Conservation (phyloP, 2,329 filamentous ascomycete species). For the Xylaria sp. region DNA sequence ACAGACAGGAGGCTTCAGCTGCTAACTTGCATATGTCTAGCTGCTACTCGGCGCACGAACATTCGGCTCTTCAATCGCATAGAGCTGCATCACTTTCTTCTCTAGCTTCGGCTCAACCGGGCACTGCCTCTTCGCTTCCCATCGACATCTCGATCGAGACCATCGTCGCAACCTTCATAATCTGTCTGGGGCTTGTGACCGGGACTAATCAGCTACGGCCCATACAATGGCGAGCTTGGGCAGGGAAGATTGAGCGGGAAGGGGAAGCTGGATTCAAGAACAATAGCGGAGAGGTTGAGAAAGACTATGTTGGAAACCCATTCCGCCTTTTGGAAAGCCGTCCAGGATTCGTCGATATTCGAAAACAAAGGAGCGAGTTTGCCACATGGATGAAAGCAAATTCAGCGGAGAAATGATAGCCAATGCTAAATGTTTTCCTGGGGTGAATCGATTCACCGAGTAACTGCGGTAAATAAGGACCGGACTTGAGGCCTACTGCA, state of each 20-base stretch:
- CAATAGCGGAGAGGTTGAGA: slow-evolving; percentile 69
- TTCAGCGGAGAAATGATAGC: slow-evolving; percentile 23
- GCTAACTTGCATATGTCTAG: slow-evolving; percentile 53
- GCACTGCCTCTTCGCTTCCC: slow-evolving; percentile 64
- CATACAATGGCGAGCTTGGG: slow-evolving; percentile 83
- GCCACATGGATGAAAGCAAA: slow-evolving; percentile 68
- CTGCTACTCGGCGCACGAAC: slow-evolving; percentile 95
- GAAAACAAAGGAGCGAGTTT: slow-evolving; percentile 80
- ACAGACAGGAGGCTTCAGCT: slow-evolving; percentile 4
- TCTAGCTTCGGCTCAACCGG: slow-evolving; percentile 49
- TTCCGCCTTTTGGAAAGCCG: slow-evolving; percentile 80
- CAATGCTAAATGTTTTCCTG: neutral
- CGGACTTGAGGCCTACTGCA: neutral
- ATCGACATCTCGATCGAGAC: slow-evolving; percentile 89
- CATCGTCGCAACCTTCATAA: slow-evolving; percentile 76
- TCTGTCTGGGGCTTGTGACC: slow-evolving; percentile 83
- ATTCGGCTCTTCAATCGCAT: slow-evolving; percentile 74
- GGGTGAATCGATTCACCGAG: neutral
- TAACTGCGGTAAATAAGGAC: neutral
- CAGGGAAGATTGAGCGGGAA: slow-evolving; percentile 81
- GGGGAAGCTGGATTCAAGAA: slow-evolving; percentile 64
- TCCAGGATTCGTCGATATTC: slow-evolving; percentile 85
- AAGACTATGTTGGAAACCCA: slow-evolving; percentile 76
- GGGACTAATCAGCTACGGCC: slow-evolving; percentile 80
- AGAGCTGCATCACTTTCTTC: slow-evolving; percentile 54